Evolutionary conservation across 345 rosid species (phyloP).

Genomic region (Kernera saxatilis): DNA sequence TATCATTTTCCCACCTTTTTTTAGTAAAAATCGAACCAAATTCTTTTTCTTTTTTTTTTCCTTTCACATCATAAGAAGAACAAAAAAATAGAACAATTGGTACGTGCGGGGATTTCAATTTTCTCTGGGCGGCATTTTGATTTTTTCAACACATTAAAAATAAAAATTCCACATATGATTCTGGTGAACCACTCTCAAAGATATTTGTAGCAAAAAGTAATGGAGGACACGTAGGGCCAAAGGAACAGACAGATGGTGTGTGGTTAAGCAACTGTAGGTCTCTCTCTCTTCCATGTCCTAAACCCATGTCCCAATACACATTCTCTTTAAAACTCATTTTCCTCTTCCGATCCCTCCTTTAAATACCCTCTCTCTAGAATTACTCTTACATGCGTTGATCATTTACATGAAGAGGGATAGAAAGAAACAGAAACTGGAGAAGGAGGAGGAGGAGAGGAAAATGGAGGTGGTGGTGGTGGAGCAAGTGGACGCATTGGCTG

Average conservation of each 20-base stretch:
- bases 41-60: neutral
- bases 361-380: neutral
- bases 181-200: conserved; percentile 11
- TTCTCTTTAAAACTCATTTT: conserved; percentile 2
- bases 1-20: neutral
- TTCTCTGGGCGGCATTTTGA: conserved; percentile 13
- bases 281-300: conserved; percentile 25
- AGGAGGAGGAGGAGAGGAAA: neutral
- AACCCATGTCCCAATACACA: conserved; percentile 27
- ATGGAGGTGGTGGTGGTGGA: conserved; percentile 18
- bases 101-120: conserved; percentile 18
- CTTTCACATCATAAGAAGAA: neutral
- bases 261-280: conserved; percentile 12
- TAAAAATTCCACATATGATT: neutral
- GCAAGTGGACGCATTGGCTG: conserved; percentile 26
- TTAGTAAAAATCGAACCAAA: neutral
- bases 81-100: neutral
- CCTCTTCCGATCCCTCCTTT: conserved; percentile 5
- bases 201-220: conserved; percentile 16
- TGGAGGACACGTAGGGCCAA: conserved; percentile 31
- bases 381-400: conserved; percentile 13
- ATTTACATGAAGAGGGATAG: conserved; percentile 21
- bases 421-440: neutral
- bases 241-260: conserved; percentile 31
- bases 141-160: conserved; percentile 6